Conservation (phyloP, 148 eudicot species). For the Rheum nobile region DNA sequence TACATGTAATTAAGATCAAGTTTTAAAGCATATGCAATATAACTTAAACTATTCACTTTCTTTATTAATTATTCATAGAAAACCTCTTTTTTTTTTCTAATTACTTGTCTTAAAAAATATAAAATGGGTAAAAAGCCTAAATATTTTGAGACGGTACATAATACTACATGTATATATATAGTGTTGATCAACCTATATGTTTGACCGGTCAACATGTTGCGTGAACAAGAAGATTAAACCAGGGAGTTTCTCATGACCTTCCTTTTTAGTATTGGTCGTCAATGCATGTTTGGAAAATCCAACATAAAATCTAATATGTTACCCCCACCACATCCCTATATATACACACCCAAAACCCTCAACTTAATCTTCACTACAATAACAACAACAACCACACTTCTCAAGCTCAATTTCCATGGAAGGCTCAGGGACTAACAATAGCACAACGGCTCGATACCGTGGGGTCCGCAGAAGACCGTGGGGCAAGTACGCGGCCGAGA, state of each 20-base stretch:
- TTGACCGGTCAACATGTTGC: not conserved
- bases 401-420: not conserved
- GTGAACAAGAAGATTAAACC: constrained; percentile 3
- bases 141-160: too few species aligned
- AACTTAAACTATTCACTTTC: too few species aligned
- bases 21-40: too few species aligned
- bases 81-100: too few species aligned
- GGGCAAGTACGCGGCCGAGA: constrained; percentile 4
- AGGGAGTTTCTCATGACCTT: not conserved
- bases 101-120: too few species aligned
- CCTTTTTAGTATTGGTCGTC: not conserved
- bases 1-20: too few species aligned
- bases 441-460: not conserved
- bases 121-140: too few species aligned
- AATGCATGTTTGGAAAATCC: not conserved
- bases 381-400: too few species aligned
- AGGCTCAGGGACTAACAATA: not conserved
- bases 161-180: too few species aligned
- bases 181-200: not conserved
- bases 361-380: not conserved
- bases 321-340: not conserved
- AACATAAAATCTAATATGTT: not conserved
- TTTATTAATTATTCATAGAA: too few species aligned
- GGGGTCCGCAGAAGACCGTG: not conserved
- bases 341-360: not conserved